A percentile compares a stretch with the other conserved stretches of the same genome.
Evolutionary conservation across 129 eudicot genomes (phyloP).

Genomic region (Silybum marianum): DNA sequence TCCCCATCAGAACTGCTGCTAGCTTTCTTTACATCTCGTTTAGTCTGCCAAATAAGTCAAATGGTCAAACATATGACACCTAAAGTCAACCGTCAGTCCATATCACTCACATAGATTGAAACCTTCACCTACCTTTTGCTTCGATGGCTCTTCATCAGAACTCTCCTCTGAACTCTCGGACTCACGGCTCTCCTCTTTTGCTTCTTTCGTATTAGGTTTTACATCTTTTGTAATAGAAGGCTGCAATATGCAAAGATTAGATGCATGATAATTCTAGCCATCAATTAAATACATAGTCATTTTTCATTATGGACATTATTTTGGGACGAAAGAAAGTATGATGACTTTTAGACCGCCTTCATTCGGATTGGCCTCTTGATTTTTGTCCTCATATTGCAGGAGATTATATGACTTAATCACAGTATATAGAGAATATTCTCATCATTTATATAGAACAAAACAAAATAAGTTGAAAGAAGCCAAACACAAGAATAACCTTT

Average conservation of each 20-base stretch:
- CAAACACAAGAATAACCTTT: slow-evolving; percentile 7
- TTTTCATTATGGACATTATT: not conserved
- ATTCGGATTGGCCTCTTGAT: not conserved
- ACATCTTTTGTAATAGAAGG: slow-evolving; percentile 10
- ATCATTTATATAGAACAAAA: not conserved
- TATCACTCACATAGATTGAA: not conserved
- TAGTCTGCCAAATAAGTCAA: not conserved
- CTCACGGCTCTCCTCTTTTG: slow-evolving; percentile 30
- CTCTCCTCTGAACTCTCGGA: not conserved
- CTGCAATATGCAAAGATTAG: slow-evolving; percentile 1
- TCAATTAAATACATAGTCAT: not conserved
- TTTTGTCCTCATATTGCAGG: not conserved
- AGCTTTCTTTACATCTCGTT: not conserved
- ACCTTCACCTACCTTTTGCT: not conserved
- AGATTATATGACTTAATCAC: not conserved
- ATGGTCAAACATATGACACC: not conserved
- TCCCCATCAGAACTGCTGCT: slow-evolving; percentile 24
- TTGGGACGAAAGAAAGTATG: not conserved
- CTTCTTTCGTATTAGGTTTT: slow-evolving; percentile 3
- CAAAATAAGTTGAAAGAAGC: not conserved
- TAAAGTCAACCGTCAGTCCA: not conserved
- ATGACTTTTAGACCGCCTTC: not conserved
- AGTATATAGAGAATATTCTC: not conserved
- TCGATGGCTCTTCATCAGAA: slow-evolving; percentile 29
- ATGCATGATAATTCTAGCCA: not conserved